Evolutionary conservation across 2,329 filamentous ascomycete species (phyloP), one percentile per base, ranked within the genome.

Genomic region (Sclerotinia subarctica): DNA sequence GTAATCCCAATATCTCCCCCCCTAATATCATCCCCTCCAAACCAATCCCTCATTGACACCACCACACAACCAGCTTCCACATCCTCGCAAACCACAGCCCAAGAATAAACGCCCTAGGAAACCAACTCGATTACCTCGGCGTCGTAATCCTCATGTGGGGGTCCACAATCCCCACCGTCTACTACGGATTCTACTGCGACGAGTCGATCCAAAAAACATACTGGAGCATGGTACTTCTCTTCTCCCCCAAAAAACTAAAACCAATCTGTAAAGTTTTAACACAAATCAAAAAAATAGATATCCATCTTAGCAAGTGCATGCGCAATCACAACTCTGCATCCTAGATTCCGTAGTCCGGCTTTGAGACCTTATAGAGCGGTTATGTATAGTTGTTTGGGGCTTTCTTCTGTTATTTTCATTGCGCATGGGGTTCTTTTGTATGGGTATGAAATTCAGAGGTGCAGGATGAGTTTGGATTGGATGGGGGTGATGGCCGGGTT

Each of bases 151-250:
- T 79, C 65, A 82, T 79, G 51, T 72, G 80, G 62, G 78, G 79
- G 5, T 78, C 76, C 17, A 80, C 81, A 29, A 72, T 80, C 17
- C 78, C 78, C 7, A 78, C 78, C 2, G 72, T 81, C 21, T 81
- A 81, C 66, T 76, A 80, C 49, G 76, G 77, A 6, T 81, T 82
- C 67, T 81, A 80, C 69, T 82, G 78, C 68, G 78, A 80, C 68
- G 72, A 73, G n/a, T 38, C 52, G 10, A 68, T 79, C 53, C 76
- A 77, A 54, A 74, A 68, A 32, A 60, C 75, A 1, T 80, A 81
- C 69, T 80, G 77, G 73, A 69, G 69, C 10, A 59, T 65, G 53
- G 60, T 68, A 29, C 26, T 5, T 29, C 32, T 35, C 6, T 35
- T 35, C 32, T 5, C 32, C 10, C 35, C 13, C 15, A 24, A 51